Conservation (phyloP, 73 alveolate genomes). For the Symbiodinium natans region DNA sequence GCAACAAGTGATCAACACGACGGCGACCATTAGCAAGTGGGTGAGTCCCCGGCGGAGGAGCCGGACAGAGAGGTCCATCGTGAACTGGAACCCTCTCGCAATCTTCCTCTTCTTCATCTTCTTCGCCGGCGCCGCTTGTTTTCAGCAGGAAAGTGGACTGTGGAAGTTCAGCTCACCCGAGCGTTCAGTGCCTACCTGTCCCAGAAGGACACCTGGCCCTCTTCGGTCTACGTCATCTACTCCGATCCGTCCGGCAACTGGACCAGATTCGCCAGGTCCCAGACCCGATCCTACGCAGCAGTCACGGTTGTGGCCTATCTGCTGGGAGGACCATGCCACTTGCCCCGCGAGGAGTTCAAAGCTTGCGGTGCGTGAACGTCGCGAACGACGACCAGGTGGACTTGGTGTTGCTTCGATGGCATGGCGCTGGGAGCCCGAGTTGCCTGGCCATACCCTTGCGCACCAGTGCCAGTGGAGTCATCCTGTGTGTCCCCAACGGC, state of each 20-base stretch:
- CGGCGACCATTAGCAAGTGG: not conserved
- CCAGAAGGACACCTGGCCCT: not conserved
- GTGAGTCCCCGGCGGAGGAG: not conserved
- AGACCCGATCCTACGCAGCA: not conserved
- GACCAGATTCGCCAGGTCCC: not conserved
- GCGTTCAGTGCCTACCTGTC: not conserved
- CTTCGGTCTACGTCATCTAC: slow-evolving; percentile 1
- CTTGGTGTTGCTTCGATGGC: not conserved
- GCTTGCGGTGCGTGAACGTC: not conserved
- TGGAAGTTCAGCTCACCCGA: not conserved
- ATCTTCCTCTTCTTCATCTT: not conserved
- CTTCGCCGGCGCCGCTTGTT: not conserved
- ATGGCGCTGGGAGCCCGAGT: not conserved
- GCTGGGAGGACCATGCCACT: slow-evolving; percentile 19
- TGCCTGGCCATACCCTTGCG: slow-evolving; percentile 13
- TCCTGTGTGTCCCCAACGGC: not conserved
- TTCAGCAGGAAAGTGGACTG: not conserved
- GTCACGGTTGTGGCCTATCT: not conserved
- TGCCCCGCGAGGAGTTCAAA: not conserved
- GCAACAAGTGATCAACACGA: not conserved
- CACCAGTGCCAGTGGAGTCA: not conserved
- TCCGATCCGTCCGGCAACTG: slow-evolving; percentile 20
- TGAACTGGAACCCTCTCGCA: not conserved
- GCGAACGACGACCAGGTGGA: not conserved
- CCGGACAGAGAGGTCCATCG: not conserved